Evolutionary conservation across 2,329 filamentous ascomycete species (phyloP).

Genomic region (Penicillium sp.): DNA sequence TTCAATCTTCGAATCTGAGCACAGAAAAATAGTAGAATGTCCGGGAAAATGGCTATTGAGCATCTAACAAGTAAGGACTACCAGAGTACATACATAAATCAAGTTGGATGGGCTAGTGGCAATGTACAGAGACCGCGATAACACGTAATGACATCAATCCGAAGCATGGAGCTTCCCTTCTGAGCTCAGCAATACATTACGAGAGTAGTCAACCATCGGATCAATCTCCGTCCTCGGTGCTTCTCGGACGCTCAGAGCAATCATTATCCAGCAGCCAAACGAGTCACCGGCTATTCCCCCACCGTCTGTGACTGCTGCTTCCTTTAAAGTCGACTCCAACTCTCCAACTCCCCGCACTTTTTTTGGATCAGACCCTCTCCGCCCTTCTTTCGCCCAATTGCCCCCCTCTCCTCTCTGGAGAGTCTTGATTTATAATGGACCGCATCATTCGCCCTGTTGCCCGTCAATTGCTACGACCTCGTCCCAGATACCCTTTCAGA

Average conservation of each 20-base stretch:
- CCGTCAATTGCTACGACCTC: slow-evolving; percentile 38
- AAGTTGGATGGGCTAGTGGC: background rate
- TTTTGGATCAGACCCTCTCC: slow-evolving; percentile 11
- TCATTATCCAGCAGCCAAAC: slow-evolving; percentile 16
- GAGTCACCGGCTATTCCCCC: background rate
- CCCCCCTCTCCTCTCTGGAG: slow-evolving; percentile 4
- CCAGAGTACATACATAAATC: background rate
- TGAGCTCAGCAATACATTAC: slow-evolving; percentile 3
- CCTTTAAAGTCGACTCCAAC: slow-evolving; percentile 20
- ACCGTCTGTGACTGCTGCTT: background rate
- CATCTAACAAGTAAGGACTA: background rate
- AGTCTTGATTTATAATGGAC: slow-evolving; percentile 30
- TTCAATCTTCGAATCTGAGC: background rate
- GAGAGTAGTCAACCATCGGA: slow-evolving; percentile 6
- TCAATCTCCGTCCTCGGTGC: slow-evolving; percentile 21
- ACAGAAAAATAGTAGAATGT: background rate
- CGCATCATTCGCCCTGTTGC: slow-evolving; percentile 37
- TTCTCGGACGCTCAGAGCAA: slow-evolving; percentile 27
- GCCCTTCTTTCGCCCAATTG: slow-evolving; percentile 9
- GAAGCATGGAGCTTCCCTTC: slow-evolving; percentile 22
- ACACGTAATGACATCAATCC: slow-evolving; percentile 18
- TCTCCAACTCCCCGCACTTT: slow-evolving; percentile 18
- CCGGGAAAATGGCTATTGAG: background rate
- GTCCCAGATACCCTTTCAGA: slow-evolving; percentile 37
- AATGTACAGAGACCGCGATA: too few species aligned